phyloP scores from a whole-genome alignment of 192 early-diverging fungal genomes.

The Phlyctochytrium arcticum region DNA sequence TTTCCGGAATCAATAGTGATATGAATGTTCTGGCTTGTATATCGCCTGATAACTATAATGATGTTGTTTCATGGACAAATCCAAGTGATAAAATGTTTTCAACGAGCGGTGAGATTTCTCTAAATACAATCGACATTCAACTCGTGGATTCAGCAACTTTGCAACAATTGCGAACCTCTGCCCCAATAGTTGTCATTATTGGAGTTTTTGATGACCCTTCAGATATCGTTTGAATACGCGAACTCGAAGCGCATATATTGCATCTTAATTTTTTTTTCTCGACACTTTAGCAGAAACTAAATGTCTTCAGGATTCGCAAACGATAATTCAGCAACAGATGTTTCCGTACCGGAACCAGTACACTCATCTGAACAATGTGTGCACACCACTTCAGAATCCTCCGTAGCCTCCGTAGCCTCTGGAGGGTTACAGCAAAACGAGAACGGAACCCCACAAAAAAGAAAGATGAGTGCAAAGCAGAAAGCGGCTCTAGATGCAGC shows the following conservation, averaged over 20 bases:
- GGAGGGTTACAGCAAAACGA: not conserved
- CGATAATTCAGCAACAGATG: not conserved
- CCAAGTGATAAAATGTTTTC: not conserved
- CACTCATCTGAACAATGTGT: not conserved
- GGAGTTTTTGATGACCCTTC: slow-evolving; percentile 1
- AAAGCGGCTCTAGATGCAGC: not conserved
- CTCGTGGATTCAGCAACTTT: not conserved
- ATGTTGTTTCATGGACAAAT: not conserved
- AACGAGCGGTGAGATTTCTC: not conserved
- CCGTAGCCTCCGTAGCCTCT: not conserved
- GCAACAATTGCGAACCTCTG: not conserved
- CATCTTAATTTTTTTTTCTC: slow-evolving; percentile 3
- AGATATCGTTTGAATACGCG: not conserved
- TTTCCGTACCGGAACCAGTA: not conserved
- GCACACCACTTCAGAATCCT: no score
- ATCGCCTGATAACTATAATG: not conserved
- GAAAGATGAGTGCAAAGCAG: not conserved
- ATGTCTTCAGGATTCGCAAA: not conserved
- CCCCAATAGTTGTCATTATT: not conserved
- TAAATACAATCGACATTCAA: not conserved
- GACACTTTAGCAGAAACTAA: not conserved
- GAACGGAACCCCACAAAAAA: not conserved
- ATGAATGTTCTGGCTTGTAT: slow-evolving; percentile 3
- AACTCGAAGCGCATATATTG: no score
- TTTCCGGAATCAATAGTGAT: not conserved